Base-by-base conservation (phyloP, 2,329 filamentous ascomycete species). In the Domatiomyces catenatus region DNA sequence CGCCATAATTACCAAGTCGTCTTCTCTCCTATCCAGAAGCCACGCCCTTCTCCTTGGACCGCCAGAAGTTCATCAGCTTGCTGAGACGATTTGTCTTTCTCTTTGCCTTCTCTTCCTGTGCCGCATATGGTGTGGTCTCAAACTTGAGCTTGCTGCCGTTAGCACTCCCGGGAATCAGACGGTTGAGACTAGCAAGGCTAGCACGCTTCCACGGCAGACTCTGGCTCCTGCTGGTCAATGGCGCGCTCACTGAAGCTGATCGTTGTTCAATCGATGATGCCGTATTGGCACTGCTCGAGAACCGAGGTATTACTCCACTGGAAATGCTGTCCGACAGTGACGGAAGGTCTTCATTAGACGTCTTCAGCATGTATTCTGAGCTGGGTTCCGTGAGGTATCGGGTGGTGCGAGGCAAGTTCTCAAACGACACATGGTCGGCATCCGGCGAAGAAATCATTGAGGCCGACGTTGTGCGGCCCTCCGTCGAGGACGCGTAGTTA, bases 241-340 rank as follows among this genome's bases (percentile, higher is more conserved):
- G 62, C 17, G 65, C 66, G 19, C 69, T 70, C 50, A 71, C 67
- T 0, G 71, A 73, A 5, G 64, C 63, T 5, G 69, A 65, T 24
- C 70, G 66, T 51, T 73, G 70, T 1, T 66, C 66, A 19, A 56
- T 48, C 5, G 68, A 69, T 20, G 63, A 64, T 44, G 66, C 66
- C 39, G 63, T 61, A 51, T 68, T 66, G 51, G 70, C 68, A 18
- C 64, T 68, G 22, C 65, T 65, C 6, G 71, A 73, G 26, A 72
- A 63, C 22, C 70, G 67, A 32, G 67, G 63, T 18, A 69, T 50
- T 20, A 65, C 66, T 47, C 68, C 70, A 22, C 69, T 73, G 1
- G 71, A 74, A 42, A 69, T 66, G 56, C 70, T 72, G 58, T 71
- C 72, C 22, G 68, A 73, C 28, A 74, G 60, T 22, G 71, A 74